Evolutionary conservation across 164 flowering plant genomes (phyloP).

Genomic region (Aristolochia contorta): DNA sequence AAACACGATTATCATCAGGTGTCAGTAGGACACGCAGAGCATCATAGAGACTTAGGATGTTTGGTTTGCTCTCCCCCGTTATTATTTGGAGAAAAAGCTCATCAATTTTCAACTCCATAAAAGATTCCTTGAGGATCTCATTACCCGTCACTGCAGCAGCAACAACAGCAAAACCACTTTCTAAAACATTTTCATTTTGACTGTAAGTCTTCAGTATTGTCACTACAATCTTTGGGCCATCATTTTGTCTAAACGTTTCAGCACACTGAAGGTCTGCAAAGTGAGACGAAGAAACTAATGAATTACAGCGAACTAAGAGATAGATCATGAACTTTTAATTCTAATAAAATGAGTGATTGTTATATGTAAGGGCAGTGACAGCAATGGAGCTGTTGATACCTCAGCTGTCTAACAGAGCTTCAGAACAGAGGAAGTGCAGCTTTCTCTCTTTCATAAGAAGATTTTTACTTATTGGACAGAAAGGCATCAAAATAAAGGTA

Average conservation of each 20-base stretch:
- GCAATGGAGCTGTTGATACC: no score
- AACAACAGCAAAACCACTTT: conserved; percentile 62
- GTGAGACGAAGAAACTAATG: not conserved
- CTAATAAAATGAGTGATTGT: no score
- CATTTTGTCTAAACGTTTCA: conserved; percentile 42
- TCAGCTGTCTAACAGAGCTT: no score
- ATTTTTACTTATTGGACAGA: no score
- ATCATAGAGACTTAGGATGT: conserved; percentile 55
- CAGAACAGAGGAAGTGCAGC: no score
- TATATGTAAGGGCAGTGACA: no score
- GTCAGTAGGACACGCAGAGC: conserved; percentile 64
- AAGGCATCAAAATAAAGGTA: no score
- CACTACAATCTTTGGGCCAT: conserved; percentile 53
- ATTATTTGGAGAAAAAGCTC: conserved; percentile 52
- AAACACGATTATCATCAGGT: conserved; percentile 86
- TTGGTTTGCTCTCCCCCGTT: conserved; percentile 20
- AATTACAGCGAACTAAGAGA: no score
- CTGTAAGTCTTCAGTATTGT: conserved; percentile 29
- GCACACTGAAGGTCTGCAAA: conserved; percentile 65
- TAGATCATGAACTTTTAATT: no score
- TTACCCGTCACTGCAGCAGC: conserved; percentile 84
- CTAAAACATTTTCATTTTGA: conserved; percentile 35
- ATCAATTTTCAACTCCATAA: conserved; percentile 79
- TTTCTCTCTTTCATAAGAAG: no score
- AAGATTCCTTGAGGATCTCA: conserved; percentile 75